Conservation (phyloP, 2,329 filamentous ascomycete genomes). For the Penicillium vulpinum region DNA sequence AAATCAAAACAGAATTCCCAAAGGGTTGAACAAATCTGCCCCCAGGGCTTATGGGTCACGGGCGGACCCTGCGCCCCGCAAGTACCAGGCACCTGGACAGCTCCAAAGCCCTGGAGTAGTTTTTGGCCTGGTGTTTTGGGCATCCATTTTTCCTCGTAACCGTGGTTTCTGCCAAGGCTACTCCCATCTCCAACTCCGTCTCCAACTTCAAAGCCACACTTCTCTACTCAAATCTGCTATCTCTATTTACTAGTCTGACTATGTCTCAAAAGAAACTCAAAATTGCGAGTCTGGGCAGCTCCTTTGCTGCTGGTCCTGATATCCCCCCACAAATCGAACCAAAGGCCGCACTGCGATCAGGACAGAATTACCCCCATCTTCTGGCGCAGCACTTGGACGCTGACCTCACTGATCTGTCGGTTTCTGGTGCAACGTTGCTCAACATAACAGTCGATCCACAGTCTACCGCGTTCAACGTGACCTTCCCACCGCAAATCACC, state of each 20-base stretch:
- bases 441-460: slow-evolving; percentile 17
- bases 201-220: background rate
- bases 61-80: background rate
- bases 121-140: background rate
- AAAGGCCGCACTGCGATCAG: slow-evolving; percentile 12
- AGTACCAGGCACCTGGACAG: background rate
- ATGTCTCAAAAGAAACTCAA: slow-evolving; percentile 6
- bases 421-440: slow-evolving; percentile 19
- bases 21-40: too few species aligned
- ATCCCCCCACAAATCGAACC: slow-evolving; percentile 17
- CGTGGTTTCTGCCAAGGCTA: background rate
- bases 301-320: slow-evolving; percentile 18
- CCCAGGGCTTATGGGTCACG: background rate
- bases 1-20: background rate
- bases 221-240: background rate
- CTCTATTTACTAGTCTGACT: background rate
- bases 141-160: background rate
- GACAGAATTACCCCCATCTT: slow-evolving; percentile 18
- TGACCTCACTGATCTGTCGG: slow-evolving; percentile 15
- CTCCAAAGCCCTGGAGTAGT: too few species aligned
- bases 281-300: slow-evolving; percentile 18
- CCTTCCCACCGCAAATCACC: slow-evolving; percentile 14
- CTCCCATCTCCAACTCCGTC: too few species aligned
- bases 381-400: slow-evolving; percentile 13
- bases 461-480: background rate